Evolutionary conservation across 106 monocot genomes (phyloP), one percentile per base, ranked within the genome.

Genomic region (Chionographis japonica): DNA sequence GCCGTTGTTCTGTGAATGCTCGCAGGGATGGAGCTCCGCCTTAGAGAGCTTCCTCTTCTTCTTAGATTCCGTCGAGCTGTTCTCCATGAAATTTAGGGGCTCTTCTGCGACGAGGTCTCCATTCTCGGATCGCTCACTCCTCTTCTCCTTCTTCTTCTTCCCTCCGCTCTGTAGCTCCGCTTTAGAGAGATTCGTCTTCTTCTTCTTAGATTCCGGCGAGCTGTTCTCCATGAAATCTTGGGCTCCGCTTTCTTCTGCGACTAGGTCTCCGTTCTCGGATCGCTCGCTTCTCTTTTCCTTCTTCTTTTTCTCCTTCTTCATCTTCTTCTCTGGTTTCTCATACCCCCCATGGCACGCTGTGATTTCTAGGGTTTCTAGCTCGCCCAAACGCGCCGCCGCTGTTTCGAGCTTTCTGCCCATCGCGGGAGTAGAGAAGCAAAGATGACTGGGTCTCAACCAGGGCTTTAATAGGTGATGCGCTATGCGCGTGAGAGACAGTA

Each of bases 341-440:
- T 50, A 54, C 5, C 38, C 27, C 9, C 42, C 36, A 12, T 53
- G 56, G 53, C 19, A 8, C 4, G 62, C 42, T 49, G 59, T 0
- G 37, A 55, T 51, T 56, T 68, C 82, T 52, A 55, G 64, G 62
- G 67, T 70, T 72, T 74, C 73, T 50, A 64, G 69, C 46, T 72
- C 74, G 60, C 60, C 65, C 27, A 12, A 6, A 37, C 13, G 11
- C 39, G 50, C 62, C 17, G 53, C 57, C 14, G 19, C 39, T 0
- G 12, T 43, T 15, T 60, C 72, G 36, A 73, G 59, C 40, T 77
- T 80, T 58, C 84, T 61, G 57, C 78, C 88, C 85, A 74, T 80
- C 8, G 65, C 51, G 36, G 43, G 57, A 56, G 50, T 56, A 59
- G 57, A 72, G 40, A 55, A 40, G 49, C 16, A 70, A 42, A 56